Base-by-base conservation (phyloP, 2,329 filamentous ascomycete genomes). In the Proliferodiscus dingleyae region DNA sequence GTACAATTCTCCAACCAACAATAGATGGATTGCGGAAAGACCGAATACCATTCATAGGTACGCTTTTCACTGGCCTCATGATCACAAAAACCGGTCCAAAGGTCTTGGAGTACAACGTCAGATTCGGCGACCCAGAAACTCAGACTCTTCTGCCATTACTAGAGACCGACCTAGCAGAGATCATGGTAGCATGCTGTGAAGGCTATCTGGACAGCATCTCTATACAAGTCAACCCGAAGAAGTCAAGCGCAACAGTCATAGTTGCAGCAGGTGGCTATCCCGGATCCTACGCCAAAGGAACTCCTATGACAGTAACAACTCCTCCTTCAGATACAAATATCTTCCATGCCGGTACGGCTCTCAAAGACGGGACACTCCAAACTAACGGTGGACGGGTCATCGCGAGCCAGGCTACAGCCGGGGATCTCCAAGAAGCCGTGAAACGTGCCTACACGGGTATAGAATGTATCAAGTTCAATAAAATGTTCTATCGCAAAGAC, bases 201-300 rank as follows among this genome's bases (percentile, higher is more conserved):
- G 83, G 85, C 30, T 85, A 80, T 61, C 76, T 97, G 15, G 78
- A 85, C 51, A 78, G 78, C 47, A 78, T 89, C 39, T 69, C 77
- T 5, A 71, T 95, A 55, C 81, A 81, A 51, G 69, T 91, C 26
- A 77, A 85, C 49, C 63, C 74, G 39, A 80, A 78, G 26, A 13
- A 7, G 51, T 93, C 85, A 61, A 89, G 89, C 52, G 86, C 89
- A 21, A 97, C 91, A 1, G 89, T 98, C 26, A 89, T 97, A n/a
- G 84, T 95, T 15, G 89, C 91, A 43, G 87, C 93, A 7, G 88
- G 85, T 18, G 93, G 93, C 3, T 98, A 98, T 64, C 93, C 93
- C 4, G 87, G 84, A 45, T 73, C 80, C 1, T 97, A 97, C 65
- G 75, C 79, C 42, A 95, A 95, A 71, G 89, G 88, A 44, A 86